Evolutionary conservation across 176 grass and related monocot genomes (phyloP).

Genomic region (Aegilops speltoides): DNA sequence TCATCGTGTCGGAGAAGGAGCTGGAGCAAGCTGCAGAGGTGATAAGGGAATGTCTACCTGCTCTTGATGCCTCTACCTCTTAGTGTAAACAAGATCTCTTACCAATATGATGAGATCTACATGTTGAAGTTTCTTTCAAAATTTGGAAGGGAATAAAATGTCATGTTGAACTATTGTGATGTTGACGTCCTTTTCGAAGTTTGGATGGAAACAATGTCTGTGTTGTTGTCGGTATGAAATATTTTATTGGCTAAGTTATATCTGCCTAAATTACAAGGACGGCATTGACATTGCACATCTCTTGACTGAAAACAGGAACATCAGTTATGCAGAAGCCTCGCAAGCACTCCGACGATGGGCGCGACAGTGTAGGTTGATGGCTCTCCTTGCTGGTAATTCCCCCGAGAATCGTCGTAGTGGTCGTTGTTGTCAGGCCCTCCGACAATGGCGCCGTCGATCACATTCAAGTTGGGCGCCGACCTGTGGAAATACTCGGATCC

Average conservation of each 20-base stretch:
- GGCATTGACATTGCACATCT: not conserved
- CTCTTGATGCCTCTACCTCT: conserved; percentile 28
- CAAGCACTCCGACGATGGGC: conserved; percentile 64
- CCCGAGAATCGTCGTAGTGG: conserved; percentile 39
- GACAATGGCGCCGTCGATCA: conserved; percentile 64
- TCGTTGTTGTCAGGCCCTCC: conserved; percentile 57
- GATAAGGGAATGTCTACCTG: conserved; percentile 62
- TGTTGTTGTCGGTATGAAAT: not conserved
- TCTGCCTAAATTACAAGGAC: not conserved
- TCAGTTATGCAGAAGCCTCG: conserved; percentile 30
- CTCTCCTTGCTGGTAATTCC: conserved; percentile 47
- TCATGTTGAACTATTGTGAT: not conserved
- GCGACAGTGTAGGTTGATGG: conserved; percentile 57
- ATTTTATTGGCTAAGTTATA: not conserved
- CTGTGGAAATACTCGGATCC: conserved; percentile 41
- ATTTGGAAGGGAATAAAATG: conserved; percentile 9
- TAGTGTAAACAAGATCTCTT: conserved; percentile 2
- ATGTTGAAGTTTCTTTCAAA: conserved; percentile 2
- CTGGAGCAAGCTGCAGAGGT: conserved; percentile 61
- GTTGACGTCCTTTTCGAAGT: not conserved
- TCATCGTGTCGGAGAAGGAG: conserved; percentile 79
- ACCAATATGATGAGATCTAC: not conserved
- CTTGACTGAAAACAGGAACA: not conserved
- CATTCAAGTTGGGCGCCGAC: conserved; percentile 50
- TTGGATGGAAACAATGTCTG: not conserved